These are phyloP conservation scores for Diaporthe citrichinensis DNA, from an alignment of 2,329 filamentous ascomycete genomes.

Conservation along the genomic window DNA sequence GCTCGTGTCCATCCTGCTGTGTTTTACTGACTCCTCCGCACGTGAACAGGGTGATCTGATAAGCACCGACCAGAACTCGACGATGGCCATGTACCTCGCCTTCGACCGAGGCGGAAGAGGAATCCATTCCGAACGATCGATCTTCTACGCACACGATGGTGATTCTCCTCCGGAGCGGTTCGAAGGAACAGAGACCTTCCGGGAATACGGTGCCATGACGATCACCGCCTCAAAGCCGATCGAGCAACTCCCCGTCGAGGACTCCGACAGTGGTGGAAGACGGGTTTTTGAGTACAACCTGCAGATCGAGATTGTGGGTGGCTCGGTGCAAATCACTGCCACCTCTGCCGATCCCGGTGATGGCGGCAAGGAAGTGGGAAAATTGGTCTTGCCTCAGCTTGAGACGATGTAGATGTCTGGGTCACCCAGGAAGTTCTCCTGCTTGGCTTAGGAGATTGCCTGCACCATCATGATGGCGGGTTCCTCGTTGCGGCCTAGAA, in stretches of 20 bases:
- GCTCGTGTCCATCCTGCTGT: background rate
- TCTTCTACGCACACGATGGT: background rate
- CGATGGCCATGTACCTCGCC: background rate
- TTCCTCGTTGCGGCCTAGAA: background rate
- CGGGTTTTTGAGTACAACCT: background rate
- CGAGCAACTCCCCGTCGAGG: background rate
- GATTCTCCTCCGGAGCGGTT: background rate
- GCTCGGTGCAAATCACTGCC: background rate
- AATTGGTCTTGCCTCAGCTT: background rate
- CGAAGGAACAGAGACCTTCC: accelerated
- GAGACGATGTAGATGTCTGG: background rate
- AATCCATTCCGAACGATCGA: background rate
- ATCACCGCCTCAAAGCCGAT: background rate
- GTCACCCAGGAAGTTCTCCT: accelerated
- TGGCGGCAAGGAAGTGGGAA: background rate
- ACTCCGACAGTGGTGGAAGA: accelerated
- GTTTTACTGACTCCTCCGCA: background rate
- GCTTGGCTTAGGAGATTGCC: background rate
- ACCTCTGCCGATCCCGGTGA: background rate
- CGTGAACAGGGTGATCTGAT: background rate
- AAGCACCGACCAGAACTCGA: background rate
- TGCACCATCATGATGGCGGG: background rate
- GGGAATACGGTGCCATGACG: background rate
- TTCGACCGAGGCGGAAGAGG: background rate
- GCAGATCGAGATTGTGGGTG: background rate